Evolutionary conservation across 345 rosid genomes (phyloP), one percentile per base, ranked within the genome.

Genomic region (Boechera stricta): DNA sequence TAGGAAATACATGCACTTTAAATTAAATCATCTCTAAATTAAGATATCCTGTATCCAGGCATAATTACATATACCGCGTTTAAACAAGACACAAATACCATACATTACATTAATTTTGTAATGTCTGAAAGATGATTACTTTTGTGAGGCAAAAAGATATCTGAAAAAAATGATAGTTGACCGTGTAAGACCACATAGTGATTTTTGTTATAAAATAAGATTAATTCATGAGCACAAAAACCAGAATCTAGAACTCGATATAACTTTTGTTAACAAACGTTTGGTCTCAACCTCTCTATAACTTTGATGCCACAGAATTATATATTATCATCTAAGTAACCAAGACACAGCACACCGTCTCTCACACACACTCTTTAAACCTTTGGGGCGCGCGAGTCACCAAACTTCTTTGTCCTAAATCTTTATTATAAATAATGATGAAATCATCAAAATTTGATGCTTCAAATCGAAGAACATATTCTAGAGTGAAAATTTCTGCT

Each of bases 281-380:
- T 51, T 51, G 21, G 61, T 28, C 28, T 51, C 11, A n/a, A 26
- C 8, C 21, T 29, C 32, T 62, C 28, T 28, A 12, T 31, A n/a
- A 74, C 21, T 56, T 56, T 57, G 66, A 56, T 33, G 57, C 56
- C 32, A 28, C 64, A 64, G 2, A 57, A 75, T 47, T 36, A 12
- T n/a, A 36, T 26, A 57, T 28, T 28, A 35, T 35, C 73, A 29
- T 57, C 42, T 35, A 66, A 67, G 55, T 68, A 39, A 76, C 54
- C 79, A 68, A 68, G 63, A 31, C 74, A 58, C 61, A 26, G 33
- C 69, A 60, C 18, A 72, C 33, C 12, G 7, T 13, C 39, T 31
- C 21, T 15, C 21, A 61, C 39, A 52, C 65, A 32, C 64, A 15
- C 31, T 39, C 42, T 47, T 2, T 42, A 44, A 58, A 36, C 13